Conservation (phyloP, 2,329 filamentous ascomycete genomes). For the Nemania sp. region DNA sequence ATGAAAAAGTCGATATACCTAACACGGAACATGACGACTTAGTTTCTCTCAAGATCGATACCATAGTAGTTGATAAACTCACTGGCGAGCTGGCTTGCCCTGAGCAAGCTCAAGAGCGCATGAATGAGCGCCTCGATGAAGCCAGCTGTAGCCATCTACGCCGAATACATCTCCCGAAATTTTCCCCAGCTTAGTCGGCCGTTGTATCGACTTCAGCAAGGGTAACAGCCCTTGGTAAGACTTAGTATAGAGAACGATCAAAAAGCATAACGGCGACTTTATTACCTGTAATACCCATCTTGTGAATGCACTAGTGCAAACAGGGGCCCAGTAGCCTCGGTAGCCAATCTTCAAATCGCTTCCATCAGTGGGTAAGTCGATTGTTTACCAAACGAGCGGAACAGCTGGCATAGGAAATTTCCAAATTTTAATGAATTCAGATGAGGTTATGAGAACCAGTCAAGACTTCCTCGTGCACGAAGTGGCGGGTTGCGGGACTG, state of each 20-base stretch:
- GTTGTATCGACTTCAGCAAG: constrained; percentile 94
- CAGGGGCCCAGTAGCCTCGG: constrained; percentile 8
- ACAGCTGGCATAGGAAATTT: background rate
- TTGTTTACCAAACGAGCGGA: background rate
- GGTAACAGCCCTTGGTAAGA: constrained; percentile 72
- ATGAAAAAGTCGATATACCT: constrained; percentile 91
- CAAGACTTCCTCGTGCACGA: too few relatives aligned
- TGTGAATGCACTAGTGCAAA: constrained; percentile 11
- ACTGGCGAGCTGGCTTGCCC: constrained; percentile 86
- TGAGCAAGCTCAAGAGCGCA: constrained; percentile 91
- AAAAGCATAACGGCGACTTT: background rate
- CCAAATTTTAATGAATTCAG: too few relatives aligned
- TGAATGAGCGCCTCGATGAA: constrained; percentile 87
- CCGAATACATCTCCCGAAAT: constrained; percentile 86
- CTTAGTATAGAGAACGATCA: constrained; percentile 5
- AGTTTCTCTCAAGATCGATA: background rate
- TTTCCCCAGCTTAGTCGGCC: constrained; percentile 81
- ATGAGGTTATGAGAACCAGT: too few relatives aligned
- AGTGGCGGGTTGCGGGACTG: too few relatives aligned
- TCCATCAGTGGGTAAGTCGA: constrained; percentile 16
- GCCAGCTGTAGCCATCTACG: constrained; percentile 98
- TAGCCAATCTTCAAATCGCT: constrained; percentile 9
- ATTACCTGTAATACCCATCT: constrained; percentile 41
- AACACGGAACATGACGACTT: constrained; percentile 11
- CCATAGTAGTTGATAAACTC: constrained; percentile 40